Base-by-base conservation (phyloP, 2,329 filamentous ascomycete species). In the Aspergillus hiratsukae region DNA sequence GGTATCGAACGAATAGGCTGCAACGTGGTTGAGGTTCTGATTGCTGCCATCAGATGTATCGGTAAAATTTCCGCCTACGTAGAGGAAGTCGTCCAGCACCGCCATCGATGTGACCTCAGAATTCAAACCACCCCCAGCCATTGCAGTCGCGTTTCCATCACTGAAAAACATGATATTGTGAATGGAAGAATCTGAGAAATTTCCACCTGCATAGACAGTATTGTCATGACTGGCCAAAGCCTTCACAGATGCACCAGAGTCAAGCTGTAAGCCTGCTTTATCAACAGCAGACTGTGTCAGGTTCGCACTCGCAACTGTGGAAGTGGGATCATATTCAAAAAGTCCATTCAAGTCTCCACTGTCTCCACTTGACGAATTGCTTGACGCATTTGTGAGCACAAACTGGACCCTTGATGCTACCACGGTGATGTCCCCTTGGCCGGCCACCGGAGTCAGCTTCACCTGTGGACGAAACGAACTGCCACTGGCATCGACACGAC, bases 391-490 rank as follows among this genome's bases (percentile, higher is more conserved):
- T 3, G 74, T 69, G 28, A 77, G 66, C 49, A 81, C 86, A 71
- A 97, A 96, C 9, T 87, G 86, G 43, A 97, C 86, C 55, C 89
- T 84, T 69, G 95, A 92, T 8, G 94, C 94, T n/a, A 99, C 94
- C 61, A 97, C 78, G 1, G 88, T 89, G 69, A 94, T 78, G 54
- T 83, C 79, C 1, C 80, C 75, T 35, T 86, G 75, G 41, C 83
- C 86, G 31, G 81, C 71, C 23, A 85, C 78, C 4, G 93, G 89
- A 0, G 85, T 82, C 48, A 99, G 77, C 0, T 89, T 96, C 52
- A 99, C 86, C 4, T 84, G 84, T 14, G 93, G 91, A 45, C 86
- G 86, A 79, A 97, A 97, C 21, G 82, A 83, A 60, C 77, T 78
- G 9, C 84, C 87, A 53, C 83, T 86, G 53, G 87, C 86, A 69